phyloP scores from a whole-genome alignment of 2,329 filamentous ascomycete genomes.

The Pyricularia grisea region DNA sequence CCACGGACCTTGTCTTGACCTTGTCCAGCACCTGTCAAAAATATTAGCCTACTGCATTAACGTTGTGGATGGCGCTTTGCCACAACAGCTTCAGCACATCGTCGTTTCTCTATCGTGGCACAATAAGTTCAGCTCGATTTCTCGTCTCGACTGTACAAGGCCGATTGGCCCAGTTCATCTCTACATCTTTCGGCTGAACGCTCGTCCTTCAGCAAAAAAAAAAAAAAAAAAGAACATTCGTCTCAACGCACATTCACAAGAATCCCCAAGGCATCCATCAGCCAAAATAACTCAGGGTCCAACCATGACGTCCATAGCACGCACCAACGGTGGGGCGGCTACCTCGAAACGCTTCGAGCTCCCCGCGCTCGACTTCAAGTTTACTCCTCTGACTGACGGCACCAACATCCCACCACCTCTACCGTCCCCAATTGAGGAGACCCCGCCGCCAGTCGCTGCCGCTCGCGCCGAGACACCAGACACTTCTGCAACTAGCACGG shows the following conservation, averaged over 20 bases:
- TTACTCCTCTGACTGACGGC: slow-evolving; percentile 49
- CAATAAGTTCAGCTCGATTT: background rate
- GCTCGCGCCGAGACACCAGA: slow-evolving; percentile 11
- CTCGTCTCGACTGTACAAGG: background rate
- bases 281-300: background rate
- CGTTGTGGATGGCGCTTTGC: background rate
- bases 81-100: background rate
- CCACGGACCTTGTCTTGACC: background rate
- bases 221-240: background rate
- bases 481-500: slow-evolving; percentile 28
- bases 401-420: slow-evolving; percentile 50
- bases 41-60: background rate
- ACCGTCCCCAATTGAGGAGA: slow-evolving; percentile 43
- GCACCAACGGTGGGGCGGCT: slow-evolving; percentile 10
- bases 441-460: slow-evolving; percentile 31
- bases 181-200: background rate
- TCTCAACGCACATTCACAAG: background rate
- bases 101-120: background rate
- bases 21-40: background rate
- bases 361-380: slow-evolving; percentile 48
- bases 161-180: background rate
- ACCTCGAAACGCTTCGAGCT: slow-evolving; percentile 38
- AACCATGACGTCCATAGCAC: slow-evolving; percentile 18
- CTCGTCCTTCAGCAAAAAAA: background rate
- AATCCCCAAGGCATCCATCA: background rate